Evolutionary conservation across 805 yeast genomes (phyloP), one percentile per base, ranked within the genome.

Genomic region (Maudiozyma saulgeensis): DNA sequence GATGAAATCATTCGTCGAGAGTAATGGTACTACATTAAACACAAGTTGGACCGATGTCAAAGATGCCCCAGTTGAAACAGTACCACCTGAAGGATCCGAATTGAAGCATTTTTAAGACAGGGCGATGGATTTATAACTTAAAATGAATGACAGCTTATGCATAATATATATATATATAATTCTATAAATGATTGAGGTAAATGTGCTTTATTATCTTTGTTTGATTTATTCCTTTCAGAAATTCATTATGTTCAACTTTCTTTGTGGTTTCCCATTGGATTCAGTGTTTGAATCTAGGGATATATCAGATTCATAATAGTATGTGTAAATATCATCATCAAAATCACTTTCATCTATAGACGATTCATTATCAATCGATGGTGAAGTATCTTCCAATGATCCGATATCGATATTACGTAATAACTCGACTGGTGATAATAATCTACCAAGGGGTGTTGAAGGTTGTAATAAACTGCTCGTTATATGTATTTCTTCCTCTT

Each of bases 1-100:
- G 98, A 84, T 87, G 95, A 93, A 93, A 69, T 87, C 96, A 47
- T 93, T 78, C 59, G 74, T 80, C n/a, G 96, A 93, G 67, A 86
- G 96, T 57, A 84, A 86, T 58, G 99, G 99, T 19, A 93, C 99
- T 0, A 80, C 95, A 1, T 71, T 93, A 51, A 87, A 95, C 43
- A 93, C 99, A 4, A 86, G 87, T 62, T 93, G 99, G 99, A 77
- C 70, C 11, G 96, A 88, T 51, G 98, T 95, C 2, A 72, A 78
- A 38, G 72, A 76, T 49, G 80, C 79, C 51, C 73, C 65, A 19
- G 84, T 84, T 42, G 84, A 82, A 58, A 76, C 83, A 2, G 67
- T 74, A 23, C 89, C 95, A 0, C 95, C 96, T 0, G 83, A 80
- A 41, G 91, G 88, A 13, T 75, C 80, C 77, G 81, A 75, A 56